Evolutionary conservation across 2,329 filamentous ascomycete species (phyloP).

Genomic region (Botrytis squamosa): DNA sequence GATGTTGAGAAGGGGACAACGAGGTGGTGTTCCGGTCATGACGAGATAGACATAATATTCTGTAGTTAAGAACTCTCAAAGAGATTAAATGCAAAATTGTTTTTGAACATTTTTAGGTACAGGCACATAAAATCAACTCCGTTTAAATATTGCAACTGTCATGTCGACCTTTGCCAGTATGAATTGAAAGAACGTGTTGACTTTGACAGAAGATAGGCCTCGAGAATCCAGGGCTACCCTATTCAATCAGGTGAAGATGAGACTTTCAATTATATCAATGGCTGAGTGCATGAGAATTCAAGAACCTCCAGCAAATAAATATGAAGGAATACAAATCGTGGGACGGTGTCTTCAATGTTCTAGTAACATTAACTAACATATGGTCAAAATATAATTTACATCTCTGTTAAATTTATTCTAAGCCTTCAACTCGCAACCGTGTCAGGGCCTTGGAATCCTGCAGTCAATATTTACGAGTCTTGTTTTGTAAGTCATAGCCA

Average conservation of each 20-base stretch:
- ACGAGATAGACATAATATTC: background rate
- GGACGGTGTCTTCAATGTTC: background rate
- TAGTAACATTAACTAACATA: background rate
- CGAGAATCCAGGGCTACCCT: background rate
- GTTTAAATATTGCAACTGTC: background rate
- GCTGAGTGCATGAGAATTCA: background rate
- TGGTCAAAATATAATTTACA: background rate
- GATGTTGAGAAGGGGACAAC: conserved; percentile 46
- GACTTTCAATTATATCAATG: background rate
- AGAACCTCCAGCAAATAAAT: background rate
- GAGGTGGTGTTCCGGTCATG: background rate
- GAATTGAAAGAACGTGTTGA: background rate
- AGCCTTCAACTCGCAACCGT: background rate
- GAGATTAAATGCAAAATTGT: background rate
- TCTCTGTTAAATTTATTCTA: background rate
- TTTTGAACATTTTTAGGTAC: background rate
- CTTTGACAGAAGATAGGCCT: background rate
- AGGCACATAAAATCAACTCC: background rate
- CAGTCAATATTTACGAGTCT: background rate
- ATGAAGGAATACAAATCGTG: background rate
- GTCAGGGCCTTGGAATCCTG: background rate
- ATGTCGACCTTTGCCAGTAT: too few relatives aligned
- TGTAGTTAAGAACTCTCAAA: background rate
- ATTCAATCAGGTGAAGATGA: background rate
- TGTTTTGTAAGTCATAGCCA: background rate